Conservation (phyloP, 2,329 filamentous ascomycete genomes). For the Penicillium sp. region DNA sequence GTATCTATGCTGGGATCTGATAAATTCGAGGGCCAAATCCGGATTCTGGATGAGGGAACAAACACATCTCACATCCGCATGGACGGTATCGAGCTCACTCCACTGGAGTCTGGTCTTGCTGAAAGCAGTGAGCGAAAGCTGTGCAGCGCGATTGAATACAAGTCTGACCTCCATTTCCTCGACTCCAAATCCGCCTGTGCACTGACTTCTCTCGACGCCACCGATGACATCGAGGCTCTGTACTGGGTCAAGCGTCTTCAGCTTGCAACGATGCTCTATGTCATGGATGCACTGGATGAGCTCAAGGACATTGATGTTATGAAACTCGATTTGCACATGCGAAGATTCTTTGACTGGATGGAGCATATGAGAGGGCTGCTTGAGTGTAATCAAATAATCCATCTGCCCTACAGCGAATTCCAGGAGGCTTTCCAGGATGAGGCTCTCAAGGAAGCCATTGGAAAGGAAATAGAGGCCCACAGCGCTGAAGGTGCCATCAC, state of each 20-base stretch:
- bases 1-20: slow-evolving; percentile 8
- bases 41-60: slow-evolving; percentile 20
- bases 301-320: slow-evolving; percentile 17
- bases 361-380: slow-evolving; percentile 21
- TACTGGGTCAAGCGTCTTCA: slow-evolving; percentile 30
- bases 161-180: slow-evolving; percentile 26
- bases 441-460: slow-evolving; percentile 26
- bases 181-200: slow-evolving; percentile 16
- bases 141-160: slow-evolving; percentile 31
- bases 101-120: slow-evolving; percentile 25
- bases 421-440: slow-evolving; percentile 18
- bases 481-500: slow-evolving; percentile 33
- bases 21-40: slow-evolving; percentile 22
- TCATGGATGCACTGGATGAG: slow-evolving; percentile 29
- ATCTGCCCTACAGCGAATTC: slow-evolving; percentile 27
- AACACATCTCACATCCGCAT: slow-evolving; percentile 20
- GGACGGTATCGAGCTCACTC: slow-evolving; percentile 30
- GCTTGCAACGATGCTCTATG: slow-evolving; percentile 30
- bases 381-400: slow-evolving; percentile 23
- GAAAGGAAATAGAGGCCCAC: slow-evolving; percentile 21
- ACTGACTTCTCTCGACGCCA: slow-evolving; percentile 5
- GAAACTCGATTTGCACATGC: slow-evolving; percentile 28
- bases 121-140: slow-evolving; percentile 18
- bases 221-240: slow-evolving; percentile 10
- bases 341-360: slow-evolving; percentile 34